Conservation (phyloP, 306 rosid species). For the Cotoneaster glaucophyllus region DNA sequence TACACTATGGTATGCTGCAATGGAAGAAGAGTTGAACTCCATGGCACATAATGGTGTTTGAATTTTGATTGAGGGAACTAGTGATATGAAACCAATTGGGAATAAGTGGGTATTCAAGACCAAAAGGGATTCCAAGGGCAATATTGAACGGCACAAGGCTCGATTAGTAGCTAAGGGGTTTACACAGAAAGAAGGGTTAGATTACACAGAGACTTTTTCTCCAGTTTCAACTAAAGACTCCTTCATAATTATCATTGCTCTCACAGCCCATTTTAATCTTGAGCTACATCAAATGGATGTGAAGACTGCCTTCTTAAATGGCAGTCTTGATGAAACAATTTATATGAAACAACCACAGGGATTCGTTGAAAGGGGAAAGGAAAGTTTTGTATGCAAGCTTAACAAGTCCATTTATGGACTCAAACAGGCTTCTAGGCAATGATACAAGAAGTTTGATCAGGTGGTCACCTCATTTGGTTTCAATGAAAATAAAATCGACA, state of each 20-base stretch:
- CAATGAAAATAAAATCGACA: not conserved
- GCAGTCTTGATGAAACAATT: not conserved
- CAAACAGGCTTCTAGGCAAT: not conserved
- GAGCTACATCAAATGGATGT: not conserved
- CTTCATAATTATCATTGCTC: not conserved
- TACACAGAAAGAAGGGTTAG: not conserved
- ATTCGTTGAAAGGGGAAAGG: not conserved
- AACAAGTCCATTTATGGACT: not conserved
- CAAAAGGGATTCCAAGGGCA: not conserved
- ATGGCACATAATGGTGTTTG: too few species aligned
- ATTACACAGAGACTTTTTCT: not conserved
- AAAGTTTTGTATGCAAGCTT: not conserved
- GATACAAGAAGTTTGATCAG: not conserved
- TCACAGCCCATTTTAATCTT: not conserved
- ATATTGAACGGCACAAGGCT: not conserved
- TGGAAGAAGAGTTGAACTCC: too few species aligned
- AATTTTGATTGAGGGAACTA: not conserved
- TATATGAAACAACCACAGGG: not conserved
- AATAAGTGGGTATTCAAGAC: not conserved
- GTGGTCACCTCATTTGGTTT: not conserved
- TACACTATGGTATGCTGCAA: too few species aligned
- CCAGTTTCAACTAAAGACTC: not conserved
- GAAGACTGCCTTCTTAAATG: not conserved
- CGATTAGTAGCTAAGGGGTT: not conserved
- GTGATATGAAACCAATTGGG: not conserved